phyloP scores from a whole-genome alignment of 495 filamentous ascomycete genomes.

The Cercophora scortea region DNA sequence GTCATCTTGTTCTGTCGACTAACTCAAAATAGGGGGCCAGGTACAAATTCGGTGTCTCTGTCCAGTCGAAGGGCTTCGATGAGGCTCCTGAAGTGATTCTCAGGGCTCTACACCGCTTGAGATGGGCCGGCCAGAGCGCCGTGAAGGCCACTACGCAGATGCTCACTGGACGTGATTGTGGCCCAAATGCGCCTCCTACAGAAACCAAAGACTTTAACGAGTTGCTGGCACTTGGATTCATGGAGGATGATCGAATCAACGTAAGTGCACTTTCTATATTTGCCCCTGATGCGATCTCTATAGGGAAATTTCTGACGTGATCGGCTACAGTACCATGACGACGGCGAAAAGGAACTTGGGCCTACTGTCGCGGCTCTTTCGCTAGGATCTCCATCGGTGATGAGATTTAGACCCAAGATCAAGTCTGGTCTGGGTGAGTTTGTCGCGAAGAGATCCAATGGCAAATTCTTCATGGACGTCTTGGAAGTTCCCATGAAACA shows the following conservation, averaged over 20 bases:
- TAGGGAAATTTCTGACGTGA: not conserved
- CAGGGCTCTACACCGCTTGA: slow-evolving; percentile 50
- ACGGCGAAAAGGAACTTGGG: slow-evolving; percentile 69
- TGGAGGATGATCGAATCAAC: slow-evolving; percentile 58
- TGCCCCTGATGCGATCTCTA: not conserved
- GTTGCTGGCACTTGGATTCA: slow-evolving; percentile 65
- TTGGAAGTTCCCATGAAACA: slow-evolving; percentile 49
- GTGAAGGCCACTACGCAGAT: slow-evolving; percentile 23
- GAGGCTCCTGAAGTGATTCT: slow-evolving; percentile 52
- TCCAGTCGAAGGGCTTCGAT: slow-evolving; percentile 54
- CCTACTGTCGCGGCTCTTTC: slow-evolving; percentile 71
- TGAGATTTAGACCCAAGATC: slow-evolving; percentile 64
- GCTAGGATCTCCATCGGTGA: slow-evolving; percentile 58
- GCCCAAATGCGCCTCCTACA: slow-evolving; percentile 4
- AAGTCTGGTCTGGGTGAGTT: slow-evolving; percentile 37
- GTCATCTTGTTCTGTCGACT: not conserved
- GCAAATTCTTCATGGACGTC: slow-evolving; percentile 19
- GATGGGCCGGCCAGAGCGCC: slow-evolving; percentile 52
- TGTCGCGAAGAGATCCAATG: slow-evolving; percentile 19
- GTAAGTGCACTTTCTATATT: slow-evolving; percentile 35
- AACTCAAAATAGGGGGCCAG: slow-evolving; percentile 56
- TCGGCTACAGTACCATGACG: slow-evolving; percentile 66
- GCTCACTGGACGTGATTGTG: slow-evolving; percentile 1
- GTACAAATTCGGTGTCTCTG: slow-evolving; percentile 72
- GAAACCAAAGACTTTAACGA: slow-evolving; percentile 58